Percentiles rank a stretch among this genome's conserved stretches.
Evolutionary conservation across 495 filamentous ascomycete genomes (phyloP).

Genomic region (Aspergillus wentii): DNA sequence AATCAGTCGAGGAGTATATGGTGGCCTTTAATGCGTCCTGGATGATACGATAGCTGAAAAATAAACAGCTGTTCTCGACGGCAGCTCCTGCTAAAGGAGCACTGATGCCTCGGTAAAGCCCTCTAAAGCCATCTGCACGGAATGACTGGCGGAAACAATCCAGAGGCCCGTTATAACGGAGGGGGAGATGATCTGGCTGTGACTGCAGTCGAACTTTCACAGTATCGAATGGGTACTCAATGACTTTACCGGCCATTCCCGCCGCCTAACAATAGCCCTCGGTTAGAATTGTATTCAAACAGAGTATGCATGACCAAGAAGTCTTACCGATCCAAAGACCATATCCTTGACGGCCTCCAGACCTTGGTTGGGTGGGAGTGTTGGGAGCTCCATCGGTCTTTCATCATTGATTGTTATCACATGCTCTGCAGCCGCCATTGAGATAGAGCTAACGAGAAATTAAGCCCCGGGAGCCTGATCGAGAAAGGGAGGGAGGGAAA

Average conservation of each 20-base stretch:
- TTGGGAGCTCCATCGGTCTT: slow-evolving; percentile 36
- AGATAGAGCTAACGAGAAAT: slow-evolving; percentile 18
- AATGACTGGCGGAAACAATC: slow-evolving; percentile 92
- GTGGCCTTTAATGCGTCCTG: slow-evolving; percentile 63
- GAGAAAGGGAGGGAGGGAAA: slow-evolving; percentile 1
- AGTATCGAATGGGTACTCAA: slow-evolving; percentile 98
- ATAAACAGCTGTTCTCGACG: slow-evolving; percentile 87
- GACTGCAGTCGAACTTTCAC: slow-evolving; percentile 75
- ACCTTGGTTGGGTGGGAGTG: slow-evolving; percentile 46
- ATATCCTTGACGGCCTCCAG: slow-evolving; percentile 76
- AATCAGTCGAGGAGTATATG: slow-evolving; percentile 43
- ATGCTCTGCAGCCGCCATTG: slow-evolving; percentile 43
- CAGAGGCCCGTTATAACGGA: slow-evolving; percentile 78
- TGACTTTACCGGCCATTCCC: slow-evolving; percentile 87
- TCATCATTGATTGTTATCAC: slow-evolving; percentile 32
- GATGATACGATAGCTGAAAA: slow-evolving; percentile 75
- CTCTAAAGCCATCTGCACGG: slow-evolving; percentile 60
- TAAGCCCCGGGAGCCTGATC: background rate
- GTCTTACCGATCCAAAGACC: slow-evolving; percentile 74
- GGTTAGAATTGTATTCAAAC: slow-evolving; percentile 7
- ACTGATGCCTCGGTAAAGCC: slow-evolving; percentile 89
- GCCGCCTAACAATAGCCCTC: slow-evolving; percentile 51
- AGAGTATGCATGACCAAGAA: slow-evolving; percentile 3
- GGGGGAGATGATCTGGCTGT: slow-evolving; percentile 77
- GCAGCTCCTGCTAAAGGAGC: slow-evolving; percentile 90